A percentile compares a stretch with the other conserved stretches of the same genome.
phyloP scores from a whole-genome alignment of 2,329 filamentous ascomycete genomes.

The Colletotrichum sansevieriae region DNA sequence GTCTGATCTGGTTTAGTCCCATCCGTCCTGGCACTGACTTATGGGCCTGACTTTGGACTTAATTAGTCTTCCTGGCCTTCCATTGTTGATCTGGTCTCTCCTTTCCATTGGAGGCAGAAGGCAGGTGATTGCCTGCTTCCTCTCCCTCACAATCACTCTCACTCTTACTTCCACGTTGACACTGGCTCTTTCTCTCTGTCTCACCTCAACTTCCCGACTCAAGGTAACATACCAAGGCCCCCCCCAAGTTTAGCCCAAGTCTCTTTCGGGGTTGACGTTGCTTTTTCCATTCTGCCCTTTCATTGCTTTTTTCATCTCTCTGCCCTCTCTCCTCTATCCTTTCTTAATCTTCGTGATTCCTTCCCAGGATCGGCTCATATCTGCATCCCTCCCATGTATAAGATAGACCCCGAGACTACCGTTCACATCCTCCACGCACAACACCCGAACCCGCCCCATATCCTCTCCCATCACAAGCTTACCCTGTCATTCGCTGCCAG shows the following conservation, averaged over 20 bases:
- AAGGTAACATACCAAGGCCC: slow-evolving; percentile 12
- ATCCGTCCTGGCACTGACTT: slow-evolving; percentile 30
- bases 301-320: slow-evolving; percentile 24
- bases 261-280: slow-evolving; percentile 32
- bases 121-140: slow-evolving; percentile 23
- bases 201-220: slow-evolving; percentile 37
- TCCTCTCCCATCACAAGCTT: slow-evolving; percentile 36
- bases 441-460: slow-evolving; percentile 33
- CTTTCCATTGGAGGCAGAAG: slow-evolving; percentile 14
- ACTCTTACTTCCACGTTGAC: not conserved
- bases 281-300: slow-evolving; percentile 31
- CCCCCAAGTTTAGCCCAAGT: slow-evolving; percentile 26
- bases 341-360: slow-evolving; percentile 10
- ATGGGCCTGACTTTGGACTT: slow-evolving; percentile 16
- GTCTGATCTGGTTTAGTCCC: slow-evolving; percentile 33
- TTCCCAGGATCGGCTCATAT: slow-evolving; percentile 33
- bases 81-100: slow-evolving; percentile 21
- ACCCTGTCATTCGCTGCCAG: slow-evolving; percentile 32
- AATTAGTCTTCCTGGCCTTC: slow-evolving; percentile 19
- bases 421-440: slow-evolving; percentile 38
- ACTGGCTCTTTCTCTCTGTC: slow-evolving; percentile 19
- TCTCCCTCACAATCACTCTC: not conserved
- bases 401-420: slow-evolving; percentile 38
- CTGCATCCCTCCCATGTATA: slow-evolving; percentile 40
- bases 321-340: slow-evolving; percentile 5